Percentiles rank a stretch among this genome's conserved stretches.
phyloP scores from a whole-genome alignment of 805 yeast genomes.

The Cyberlindnera japonica region DNA sequence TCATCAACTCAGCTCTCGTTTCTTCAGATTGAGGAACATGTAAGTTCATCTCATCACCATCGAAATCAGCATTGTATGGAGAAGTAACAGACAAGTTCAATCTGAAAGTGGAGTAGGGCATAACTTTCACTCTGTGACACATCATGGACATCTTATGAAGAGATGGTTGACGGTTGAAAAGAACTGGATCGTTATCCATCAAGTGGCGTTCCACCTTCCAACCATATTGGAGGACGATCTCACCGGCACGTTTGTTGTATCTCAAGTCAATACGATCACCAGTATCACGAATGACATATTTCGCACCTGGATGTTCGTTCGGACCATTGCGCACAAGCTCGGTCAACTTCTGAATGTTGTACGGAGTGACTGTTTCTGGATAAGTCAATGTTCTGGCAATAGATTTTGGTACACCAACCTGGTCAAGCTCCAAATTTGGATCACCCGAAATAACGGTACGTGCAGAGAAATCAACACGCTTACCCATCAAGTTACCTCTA shows the following conservation, averaged over 20 bases:
- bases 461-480: constrained; percentile 98
- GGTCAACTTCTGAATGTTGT: constrained; percentile 89
- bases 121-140: constrained; percentile 97
- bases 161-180: constrained; percentile 98
- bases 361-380: constrained; percentile 97
- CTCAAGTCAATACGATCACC: constrained; percentile 98
- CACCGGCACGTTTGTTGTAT: constrained; percentile 97
- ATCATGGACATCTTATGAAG: constrained; percentile 99
- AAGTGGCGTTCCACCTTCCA: constrained; percentile 99
- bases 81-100: constrained; percentile 95
- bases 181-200: constrained; percentile 95
- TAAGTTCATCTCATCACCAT: constrained; percentile 99
- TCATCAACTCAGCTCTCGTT: constrained; percentile 92
- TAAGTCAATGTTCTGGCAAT: constrained; percentile 94
- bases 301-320: constrained; percentile 99
- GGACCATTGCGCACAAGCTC: constrained; percentile 97
- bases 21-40: constrained; percentile 99
- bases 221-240: constrained; percentile 94
- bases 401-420: constrained; percentile 97
- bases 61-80: constrained; percentile 99
- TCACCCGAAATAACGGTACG: constrained; percentile 99
- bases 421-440: constrained; percentile 95
- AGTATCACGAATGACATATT: constrained; percentile 94
- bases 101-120: constrained; percentile 98
- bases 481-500: constrained; percentile 98